Evolutionary conservation across 805 yeast genomes (phyloP).

Genomic region (Zygotorulaspora sp.): DNA sequence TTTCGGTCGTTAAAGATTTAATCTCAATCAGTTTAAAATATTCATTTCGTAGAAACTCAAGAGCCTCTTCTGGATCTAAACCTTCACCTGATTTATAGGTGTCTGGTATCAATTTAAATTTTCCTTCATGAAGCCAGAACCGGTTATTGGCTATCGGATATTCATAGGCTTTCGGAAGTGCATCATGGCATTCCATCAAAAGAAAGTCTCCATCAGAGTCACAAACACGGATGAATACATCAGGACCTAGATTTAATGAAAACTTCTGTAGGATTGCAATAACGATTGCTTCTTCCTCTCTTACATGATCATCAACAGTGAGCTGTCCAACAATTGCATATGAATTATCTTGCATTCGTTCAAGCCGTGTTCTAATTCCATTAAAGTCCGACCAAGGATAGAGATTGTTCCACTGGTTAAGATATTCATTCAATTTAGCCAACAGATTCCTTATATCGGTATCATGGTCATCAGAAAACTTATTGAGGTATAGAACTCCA

Average conservation of each 20-base stretch:
- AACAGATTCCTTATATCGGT: conserved; percentile 1
- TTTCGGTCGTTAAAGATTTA: conserved; percentile 19
- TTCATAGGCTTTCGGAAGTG: conserved; percentile 43
- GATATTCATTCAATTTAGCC: conserved; percentile 9
- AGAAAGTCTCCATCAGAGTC: conserved; percentile 58
- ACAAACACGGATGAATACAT: conserved; percentile 43
- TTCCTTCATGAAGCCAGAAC: conserved; percentile 47
- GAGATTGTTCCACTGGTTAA: conserved; percentile 35
- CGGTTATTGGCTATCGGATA: conserved; percentile 43
- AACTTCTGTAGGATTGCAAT: conserved; percentile 39
- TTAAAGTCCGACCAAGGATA: conserved; percentile 43
- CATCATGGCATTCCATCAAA: conserved; percentile 46
- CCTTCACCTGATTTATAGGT: conserved; percentile 35
- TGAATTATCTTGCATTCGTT: conserved; percentile 12
- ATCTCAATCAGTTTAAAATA: conserved; percentile 35
- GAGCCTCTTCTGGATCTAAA: conserved; percentile 38
- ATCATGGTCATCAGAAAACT: conserved; percentile 4
- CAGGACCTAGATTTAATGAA: conserved; percentile 24
- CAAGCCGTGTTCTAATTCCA: conserved; percentile 23
- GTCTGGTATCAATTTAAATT: conserved; percentile 40
- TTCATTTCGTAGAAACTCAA: conserved; percentile 38
- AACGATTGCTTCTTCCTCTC: conserved; percentile 45
- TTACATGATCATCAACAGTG: conserved; percentile 41
- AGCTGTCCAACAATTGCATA: conserved; percentile 31
- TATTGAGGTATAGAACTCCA: conserved; percentile 30